A percentile compares a stretch with the other conserved stretches of the same genome.
phyloP scores from a whole-genome alignment of 805 yeast genomes.

The Yarrowia sp. region DNA sequence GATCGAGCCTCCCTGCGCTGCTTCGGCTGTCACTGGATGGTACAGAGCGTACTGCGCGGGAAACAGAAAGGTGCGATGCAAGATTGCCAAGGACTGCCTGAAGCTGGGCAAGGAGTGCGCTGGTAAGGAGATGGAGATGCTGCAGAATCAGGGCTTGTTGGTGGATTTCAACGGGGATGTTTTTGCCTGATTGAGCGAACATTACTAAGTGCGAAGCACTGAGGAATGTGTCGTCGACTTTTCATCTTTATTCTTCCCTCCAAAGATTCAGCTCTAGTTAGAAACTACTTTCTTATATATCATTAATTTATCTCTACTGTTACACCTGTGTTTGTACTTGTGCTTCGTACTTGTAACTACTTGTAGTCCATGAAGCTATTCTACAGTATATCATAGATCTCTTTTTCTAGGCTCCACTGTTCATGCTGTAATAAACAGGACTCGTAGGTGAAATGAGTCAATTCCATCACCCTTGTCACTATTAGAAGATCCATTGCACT shows the following conservation, averaged over 20 bases:
- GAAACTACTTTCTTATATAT: neutral
- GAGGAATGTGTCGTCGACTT: too few species aligned
- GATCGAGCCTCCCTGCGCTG: neutral
- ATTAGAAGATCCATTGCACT: too few species aligned
- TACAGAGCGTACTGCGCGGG: conserved; percentile 23
- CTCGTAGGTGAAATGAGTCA: too few species aligned
- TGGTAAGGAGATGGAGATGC: conserved; percentile 12
- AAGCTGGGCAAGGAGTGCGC: conserved; percentile 6
- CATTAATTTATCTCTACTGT: neutral
- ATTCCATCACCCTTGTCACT: too few species aligned
- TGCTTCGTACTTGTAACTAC: too few species aligned
- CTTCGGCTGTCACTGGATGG: conserved; percentile 15
- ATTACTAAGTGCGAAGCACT: too few species aligned
- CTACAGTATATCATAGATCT: too few species aligned
- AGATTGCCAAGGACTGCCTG: conserved; percentile 18
- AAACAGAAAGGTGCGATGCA: neutral
- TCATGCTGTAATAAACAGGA: too few species aligned
- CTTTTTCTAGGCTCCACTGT: too few species aligned
- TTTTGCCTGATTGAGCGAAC: neutral
- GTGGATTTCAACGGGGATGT: conserved; percentile 2
- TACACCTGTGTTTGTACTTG: neutral
- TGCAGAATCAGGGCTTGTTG: conserved; percentile 13
- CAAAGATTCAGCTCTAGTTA: too few species aligned
- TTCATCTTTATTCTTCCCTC: too few species aligned
- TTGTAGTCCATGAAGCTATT: too few species aligned